Conservation (phyloP, 768 basidiomycete species). For the Mycena rosella region DNA sequence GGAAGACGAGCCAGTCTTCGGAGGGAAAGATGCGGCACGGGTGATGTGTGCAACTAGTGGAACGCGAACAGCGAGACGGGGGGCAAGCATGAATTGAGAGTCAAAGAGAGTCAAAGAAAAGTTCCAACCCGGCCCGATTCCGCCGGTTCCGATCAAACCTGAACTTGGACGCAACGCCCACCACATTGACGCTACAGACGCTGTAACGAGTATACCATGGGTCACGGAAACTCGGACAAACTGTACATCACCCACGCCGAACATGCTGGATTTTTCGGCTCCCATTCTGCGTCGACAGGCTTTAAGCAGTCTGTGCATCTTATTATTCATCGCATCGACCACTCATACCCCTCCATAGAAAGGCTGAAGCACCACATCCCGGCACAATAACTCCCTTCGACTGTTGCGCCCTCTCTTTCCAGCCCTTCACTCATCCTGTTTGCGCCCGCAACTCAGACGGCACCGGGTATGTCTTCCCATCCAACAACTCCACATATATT, state of each 20-base stretch:
- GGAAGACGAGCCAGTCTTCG: neutral
- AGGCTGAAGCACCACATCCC: slow-evolving; percentile 75
- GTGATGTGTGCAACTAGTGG: neutral
- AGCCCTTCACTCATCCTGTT: slow-evolving; percentile 91
- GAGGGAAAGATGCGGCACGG: slow-evolving; percentile 30
- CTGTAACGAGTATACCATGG: slow-evolving; percentile 58
- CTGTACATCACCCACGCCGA: slow-evolving; percentile 86
- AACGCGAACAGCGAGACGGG: slow-evolving; percentile 9
- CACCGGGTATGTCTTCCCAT: slow-evolving; percentile 58
- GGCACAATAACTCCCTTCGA: slow-evolving; percentile 84
- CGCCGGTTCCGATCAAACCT: no score
- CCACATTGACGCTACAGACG: no score
- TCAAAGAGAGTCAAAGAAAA: no score
- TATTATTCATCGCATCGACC: slow-evolving; percentile 17
- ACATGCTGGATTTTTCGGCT: slow-evolving; percentile 83
- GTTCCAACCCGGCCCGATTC: no score
- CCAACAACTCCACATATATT: neutral
- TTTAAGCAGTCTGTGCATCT: slow-evolving; percentile 68
- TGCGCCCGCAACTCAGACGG: slow-evolving; percentile 87
- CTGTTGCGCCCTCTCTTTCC: slow-evolving; percentile 92
- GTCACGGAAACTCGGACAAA: slow-evolving; percentile 79
- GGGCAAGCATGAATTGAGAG: neutral
- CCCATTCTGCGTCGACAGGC: slow-evolving; percentile 85
- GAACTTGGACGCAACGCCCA: no score
- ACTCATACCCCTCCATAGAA: slow-evolving; percentile 54